Conservation (phyloP, 2,329 filamentous ascomycete species). For the Penicillium fuscoglaucum region DNA sequence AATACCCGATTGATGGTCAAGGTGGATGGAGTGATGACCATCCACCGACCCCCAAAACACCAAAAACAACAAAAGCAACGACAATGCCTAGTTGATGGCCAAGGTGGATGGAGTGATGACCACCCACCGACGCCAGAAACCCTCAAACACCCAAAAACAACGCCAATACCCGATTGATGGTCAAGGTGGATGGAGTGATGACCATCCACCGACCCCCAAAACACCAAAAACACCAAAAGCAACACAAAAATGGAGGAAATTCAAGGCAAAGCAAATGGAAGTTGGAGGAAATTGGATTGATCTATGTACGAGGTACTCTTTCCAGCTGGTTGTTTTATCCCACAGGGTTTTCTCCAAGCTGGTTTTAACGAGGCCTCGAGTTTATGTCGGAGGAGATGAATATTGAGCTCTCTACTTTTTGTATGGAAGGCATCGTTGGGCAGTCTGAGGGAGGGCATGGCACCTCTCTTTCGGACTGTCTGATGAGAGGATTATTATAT, state of each 20-base stretch:
- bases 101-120: not conserved
- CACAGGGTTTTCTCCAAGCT: slow-evolving; percentile 1
- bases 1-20: not conserved
- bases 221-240: not conserved
- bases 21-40: too few species aligned
- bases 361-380: slow-evolving; percentile 14
- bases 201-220: not conserved
- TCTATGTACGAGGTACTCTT: slow-evolving; percentile 9
- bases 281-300: not conserved
- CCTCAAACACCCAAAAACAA: too few species aligned
- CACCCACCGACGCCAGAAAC: too few species aligned
- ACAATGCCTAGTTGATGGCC: not conserved
- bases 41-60: too few species aligned
- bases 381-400: not conserved
- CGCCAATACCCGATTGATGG: too few species aligned
- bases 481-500: not conserved
- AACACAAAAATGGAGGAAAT: not conserved
- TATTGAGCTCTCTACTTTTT: not conserved
- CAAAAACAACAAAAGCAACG: not conserved
- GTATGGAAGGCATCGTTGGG: not conserved
- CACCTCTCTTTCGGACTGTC: slow-evolving; percentile 5
- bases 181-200: not conserved
- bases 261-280: not conserved
- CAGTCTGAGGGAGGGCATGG: slow-evolving; percentile 5
- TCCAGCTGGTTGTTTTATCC: slow-evolving; percentile 10